Evolutionary conservation across 2,329 filamentous ascomycete species (phyloP).

Genomic region (Harringtonia aguacate): DNA sequence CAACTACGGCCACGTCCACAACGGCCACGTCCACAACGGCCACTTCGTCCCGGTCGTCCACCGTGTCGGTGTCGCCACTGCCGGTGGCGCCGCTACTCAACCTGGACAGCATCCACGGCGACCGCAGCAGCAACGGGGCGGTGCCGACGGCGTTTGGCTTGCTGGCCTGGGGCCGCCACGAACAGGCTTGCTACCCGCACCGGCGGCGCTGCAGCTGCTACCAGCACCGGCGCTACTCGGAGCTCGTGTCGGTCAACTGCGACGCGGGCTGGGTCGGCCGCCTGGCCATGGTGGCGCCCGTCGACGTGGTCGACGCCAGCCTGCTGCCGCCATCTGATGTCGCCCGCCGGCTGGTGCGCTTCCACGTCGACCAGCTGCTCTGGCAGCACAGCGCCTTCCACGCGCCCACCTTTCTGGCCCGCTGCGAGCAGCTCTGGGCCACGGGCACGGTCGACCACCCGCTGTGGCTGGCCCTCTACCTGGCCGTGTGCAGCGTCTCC

Average conservation of each 20-base stretch:
- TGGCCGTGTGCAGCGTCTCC: conserved; percentile 13
- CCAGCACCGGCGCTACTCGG: conserved; percentile 12
- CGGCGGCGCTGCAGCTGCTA: conserved; percentile 18
- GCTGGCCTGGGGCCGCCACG: conserved; percentile 23
- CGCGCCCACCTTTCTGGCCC: conserved; percentile 13
- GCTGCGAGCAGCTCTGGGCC: conserved; percentile 15
- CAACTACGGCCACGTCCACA: not conserved
- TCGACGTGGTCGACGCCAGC: conserved; percentile 1
- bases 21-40: not conserved
- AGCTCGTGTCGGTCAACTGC: conserved; percentile 15
- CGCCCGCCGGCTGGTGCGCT: conserved; percentile 12
- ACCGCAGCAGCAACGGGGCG: conserved; percentile 11
- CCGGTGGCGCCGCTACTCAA: too few species aligned
- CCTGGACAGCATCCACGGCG: not conserved
- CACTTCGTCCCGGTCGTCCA: too few species aligned
- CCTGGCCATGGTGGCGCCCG: conserved; percentile 2
- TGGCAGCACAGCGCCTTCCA: conserved; percentile 18
- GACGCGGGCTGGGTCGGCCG: conserved; percentile 10
- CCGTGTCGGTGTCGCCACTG: too few species aligned
- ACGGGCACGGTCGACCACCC: conserved; percentile 13
- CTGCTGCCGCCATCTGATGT: conserved; percentile 6
- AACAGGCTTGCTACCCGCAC: conserved; percentile 22
- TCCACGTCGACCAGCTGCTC: conserved; percentile 14
- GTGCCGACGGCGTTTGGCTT: conserved; percentile 21
- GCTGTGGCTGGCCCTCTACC: conserved; percentile 17